Conservation (phyloP, 2,329 filamentous ascomycete species). For the Chalaropsis ovoidea region DNA sequence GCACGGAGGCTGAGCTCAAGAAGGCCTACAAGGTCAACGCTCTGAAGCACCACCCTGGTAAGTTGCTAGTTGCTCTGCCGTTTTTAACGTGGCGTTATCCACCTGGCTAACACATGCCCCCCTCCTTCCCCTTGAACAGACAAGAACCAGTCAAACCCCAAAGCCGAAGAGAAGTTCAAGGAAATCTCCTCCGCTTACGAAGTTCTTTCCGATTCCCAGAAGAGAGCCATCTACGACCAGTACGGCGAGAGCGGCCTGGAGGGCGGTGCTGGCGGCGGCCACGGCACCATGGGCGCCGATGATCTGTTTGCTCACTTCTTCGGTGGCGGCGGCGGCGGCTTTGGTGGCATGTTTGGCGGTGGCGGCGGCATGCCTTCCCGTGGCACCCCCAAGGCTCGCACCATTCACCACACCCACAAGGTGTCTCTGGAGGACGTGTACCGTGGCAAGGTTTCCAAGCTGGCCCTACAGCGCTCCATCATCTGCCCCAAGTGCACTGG, state of each 20-base stretch:
- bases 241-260: constrained; percentile 96
- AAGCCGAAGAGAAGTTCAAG: constrained; percentile 96
- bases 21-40: constrained; percentile 79
- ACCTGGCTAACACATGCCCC: not conserved
- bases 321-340: constrained; percentile 58
- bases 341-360: constrained; percentile 52
- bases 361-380: constrained; percentile 73
- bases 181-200: constrained; percentile 94
- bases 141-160: constrained; percentile 91
- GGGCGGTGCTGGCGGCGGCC: constrained; percentile 57
- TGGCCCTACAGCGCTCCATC: constrained; percentile 92
- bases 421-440: constrained; percentile 97
- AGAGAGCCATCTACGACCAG: constrained; percentile 87
- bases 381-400: constrained; percentile 79
- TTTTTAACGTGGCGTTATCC: not conserved
- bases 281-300: constrained; percentile 83
- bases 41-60: constrained; percentile 76
- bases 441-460: constrained; percentile 92
- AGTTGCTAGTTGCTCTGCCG: constrained; percentile 29
- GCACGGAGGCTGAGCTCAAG: constrained; percentile 78
- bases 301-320: constrained; percentile 98
- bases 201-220: constrained; percentile 81
- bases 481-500: constrained; percentile 94
- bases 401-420: constrained; percentile 97
- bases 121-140: constrained; percentile 43